Base-by-base conservation (phyloP, 2,329 filamentous ascomycete species). In the Huntiella moniliformis region DNA sequence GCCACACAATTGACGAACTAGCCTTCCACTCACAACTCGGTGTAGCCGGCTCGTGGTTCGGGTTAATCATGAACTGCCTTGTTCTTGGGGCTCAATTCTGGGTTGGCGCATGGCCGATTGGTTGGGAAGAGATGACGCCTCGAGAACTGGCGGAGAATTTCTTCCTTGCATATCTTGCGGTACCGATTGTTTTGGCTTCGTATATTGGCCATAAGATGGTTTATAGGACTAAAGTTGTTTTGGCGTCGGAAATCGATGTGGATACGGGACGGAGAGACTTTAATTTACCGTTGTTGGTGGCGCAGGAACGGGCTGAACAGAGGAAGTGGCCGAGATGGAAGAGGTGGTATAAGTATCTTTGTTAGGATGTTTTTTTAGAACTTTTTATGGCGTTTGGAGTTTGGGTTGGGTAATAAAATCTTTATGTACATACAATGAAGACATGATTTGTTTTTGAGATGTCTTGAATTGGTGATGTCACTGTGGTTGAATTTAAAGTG, bases 11-110 rank as follows among this genome's bases (percentile, higher is more conserved):
- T 33, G 67, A 76, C 46, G 82, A 93, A 54, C 70, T 96, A 4
- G 81, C 87, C 5, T 95, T 91, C 66, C 67, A 64, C 33, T 83
- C 82, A 0, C 83, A 92, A 57, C 73, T 82, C 4, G 88, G 88
- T 50, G 65, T 91, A 6, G 53, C 71, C 7, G 88, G 87, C 7
- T 92, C 84, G 2, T 95, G 79, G 68, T 51, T 91, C 28, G 87
- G 87, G 17, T 69, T 94, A 47, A 52, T 66, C 31, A 74, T 93
- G 58, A 93, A 94, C 62, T 48, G 70, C 15, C 62, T 88, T 35
- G 77, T 94, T 28, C 69, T 95, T 22, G 58, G 81, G 39, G 83
- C 82, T 1, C 86, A 95, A 59, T 88, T 93, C 65, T 95, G 85
- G 82, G 78, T 82, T 42, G 84, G 82, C 22, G 77, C 82, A 3